Evolutionary conservation across 306 rosid genomes (phyloP).

Genomic region (Begonia fuchsioides): DNA sequence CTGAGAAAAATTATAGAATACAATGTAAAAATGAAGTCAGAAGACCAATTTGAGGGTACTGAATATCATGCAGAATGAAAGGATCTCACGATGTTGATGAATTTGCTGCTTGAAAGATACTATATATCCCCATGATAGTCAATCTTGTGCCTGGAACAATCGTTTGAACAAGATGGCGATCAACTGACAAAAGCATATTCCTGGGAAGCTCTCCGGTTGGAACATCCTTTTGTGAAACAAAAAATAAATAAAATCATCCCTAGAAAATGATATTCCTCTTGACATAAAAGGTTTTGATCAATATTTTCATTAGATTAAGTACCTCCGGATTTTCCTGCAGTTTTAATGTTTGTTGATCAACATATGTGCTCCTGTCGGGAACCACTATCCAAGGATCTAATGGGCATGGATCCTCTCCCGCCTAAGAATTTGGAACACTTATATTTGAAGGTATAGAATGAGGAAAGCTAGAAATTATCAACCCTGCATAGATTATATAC

Average conservation of each 20-base stretch:
- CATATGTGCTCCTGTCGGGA: conserved; percentile 86
- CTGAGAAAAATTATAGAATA: conserved; percentile 26
- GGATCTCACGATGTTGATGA: conserved; percentile 52
- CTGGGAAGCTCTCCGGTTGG: conserved; percentile 99
- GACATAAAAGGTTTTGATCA: neutral
- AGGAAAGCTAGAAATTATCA: too few species aligned
- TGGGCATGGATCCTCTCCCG: conserved; percentile 96
- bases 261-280: neutral
- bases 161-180: conserved; percentile 88
- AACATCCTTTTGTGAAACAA: conserved; percentile 60
- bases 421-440: conserved; percentile 15
- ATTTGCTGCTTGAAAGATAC: conserved; percentile 87
- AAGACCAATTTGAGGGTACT: conserved; percentile 3
- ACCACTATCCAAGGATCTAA: conserved; percentile 94
- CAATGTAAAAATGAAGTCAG: conserved; percentile 1
- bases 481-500: conserved; percentile 13
- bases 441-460: too few species aligned
- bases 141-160: conserved; percentile 95
- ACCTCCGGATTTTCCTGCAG: conserved; percentile 98
- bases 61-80: conserved; percentile 3
- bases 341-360: conserved; percentile 92
- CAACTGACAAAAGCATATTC: conserved; percentile 90
- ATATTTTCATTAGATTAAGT: neutral
- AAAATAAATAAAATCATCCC: conserved; percentile 8
- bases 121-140: conserved; percentile 81